phyloP scores from a whole-genome alignment of 75 land plant genomes.

The Pinus tabuliformis region DNA sequence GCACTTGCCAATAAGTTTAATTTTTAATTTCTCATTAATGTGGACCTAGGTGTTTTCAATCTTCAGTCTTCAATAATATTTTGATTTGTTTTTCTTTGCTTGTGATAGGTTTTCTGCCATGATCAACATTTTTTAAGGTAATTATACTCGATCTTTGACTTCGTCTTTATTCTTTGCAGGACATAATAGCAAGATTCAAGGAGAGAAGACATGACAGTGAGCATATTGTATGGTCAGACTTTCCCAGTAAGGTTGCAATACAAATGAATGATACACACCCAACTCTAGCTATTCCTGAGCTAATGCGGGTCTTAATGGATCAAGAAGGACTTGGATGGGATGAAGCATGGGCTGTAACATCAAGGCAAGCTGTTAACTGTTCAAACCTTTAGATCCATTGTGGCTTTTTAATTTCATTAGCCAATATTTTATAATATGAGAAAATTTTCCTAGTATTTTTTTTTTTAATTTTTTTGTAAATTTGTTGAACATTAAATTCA shows the following conservation, averaged over 20 bases:
- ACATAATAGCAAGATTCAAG: conserved; percentile 85
- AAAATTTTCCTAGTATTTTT: background rate
- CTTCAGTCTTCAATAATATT: background rate
- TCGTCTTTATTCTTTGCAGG: conserved; percentile 36
- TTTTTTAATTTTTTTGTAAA: background rate
- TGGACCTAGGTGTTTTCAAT: background rate
- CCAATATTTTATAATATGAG: background rate
- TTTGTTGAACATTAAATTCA: background rate
- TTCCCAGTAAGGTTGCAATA: conserved; percentile 89
- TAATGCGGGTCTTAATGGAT: conserved; percentile 91
- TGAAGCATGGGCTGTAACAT: conserved; percentile 91
- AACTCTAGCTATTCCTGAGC: conserved; percentile 90
- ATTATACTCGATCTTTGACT: background rate
- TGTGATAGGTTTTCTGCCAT: background rate
- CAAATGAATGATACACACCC: conserved; percentile 99
- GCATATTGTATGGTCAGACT: conserved; percentile 52
- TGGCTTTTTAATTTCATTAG: background rate
- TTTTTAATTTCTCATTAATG: too few species aligned
- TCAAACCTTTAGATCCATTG: background rate
- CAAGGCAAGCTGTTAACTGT: conserved; percentile 30
- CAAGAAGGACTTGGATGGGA: conserved; percentile 92
- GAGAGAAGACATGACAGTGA: conserved; percentile 50
- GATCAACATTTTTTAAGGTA: background rate
- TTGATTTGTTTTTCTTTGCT: background rate
- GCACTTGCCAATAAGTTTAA: too few species aligned